Conservation (phyloP, 1,284 basidiomycete species). For the Cutaneotrichosporon daszewskae region DNA sequence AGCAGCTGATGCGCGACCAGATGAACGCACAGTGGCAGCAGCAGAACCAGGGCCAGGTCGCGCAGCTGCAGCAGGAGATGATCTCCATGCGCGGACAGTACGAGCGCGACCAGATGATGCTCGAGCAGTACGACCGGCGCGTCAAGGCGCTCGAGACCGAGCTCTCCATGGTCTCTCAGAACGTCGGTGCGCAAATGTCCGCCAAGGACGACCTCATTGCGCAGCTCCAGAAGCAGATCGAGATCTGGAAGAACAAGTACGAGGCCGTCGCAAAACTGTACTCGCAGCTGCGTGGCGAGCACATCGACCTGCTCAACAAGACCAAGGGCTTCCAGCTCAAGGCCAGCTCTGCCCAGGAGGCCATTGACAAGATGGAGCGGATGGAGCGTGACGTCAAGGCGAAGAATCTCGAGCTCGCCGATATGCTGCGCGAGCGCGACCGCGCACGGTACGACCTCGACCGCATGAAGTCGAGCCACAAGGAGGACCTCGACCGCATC, state of each 20-base stretch:
- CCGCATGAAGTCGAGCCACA: conserved; percentile 86
- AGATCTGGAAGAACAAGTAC: conserved; percentile 97
- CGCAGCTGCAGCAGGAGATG: conserved; percentile 81
- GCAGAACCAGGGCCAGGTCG: conserved; percentile 47
- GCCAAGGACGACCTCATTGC: conserved; percentile 95
- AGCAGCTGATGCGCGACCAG: conserved; percentile 82
- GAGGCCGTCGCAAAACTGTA: conserved; percentile 98
- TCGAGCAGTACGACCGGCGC: conserved; percentile 95
- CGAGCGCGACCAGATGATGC: conserved; percentile 94
- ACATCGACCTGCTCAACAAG: conserved; percentile 93
- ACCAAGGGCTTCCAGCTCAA: conserved; percentile 98
- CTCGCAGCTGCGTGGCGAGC: conserved; percentile 93
- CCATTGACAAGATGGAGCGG: conserved; percentile 97
- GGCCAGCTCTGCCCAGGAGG: conserved; percentile 96
- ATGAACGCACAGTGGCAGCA: conserved; percentile 54
- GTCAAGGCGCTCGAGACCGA: conserved; percentile 96
- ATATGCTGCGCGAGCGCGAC: conserved; percentile 98
- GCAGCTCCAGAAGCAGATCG: conserved; percentile 94
- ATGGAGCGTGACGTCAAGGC: conserved; percentile 98
- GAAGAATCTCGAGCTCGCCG: conserved; percentile 96
- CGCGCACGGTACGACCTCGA: conserved; percentile 96
- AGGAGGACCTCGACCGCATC: conserved; percentile 89
- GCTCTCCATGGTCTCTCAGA: conserved; percentile 68
- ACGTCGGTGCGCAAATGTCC: conserved; percentile 78
- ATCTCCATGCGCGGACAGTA: conserved; percentile 93